Evolutionary conservation across 2,329 filamentous ascomycete species (phyloP), one percentile per base, ranked within the genome.

Genomic region (Trichoderma semiorbis): DNA sequence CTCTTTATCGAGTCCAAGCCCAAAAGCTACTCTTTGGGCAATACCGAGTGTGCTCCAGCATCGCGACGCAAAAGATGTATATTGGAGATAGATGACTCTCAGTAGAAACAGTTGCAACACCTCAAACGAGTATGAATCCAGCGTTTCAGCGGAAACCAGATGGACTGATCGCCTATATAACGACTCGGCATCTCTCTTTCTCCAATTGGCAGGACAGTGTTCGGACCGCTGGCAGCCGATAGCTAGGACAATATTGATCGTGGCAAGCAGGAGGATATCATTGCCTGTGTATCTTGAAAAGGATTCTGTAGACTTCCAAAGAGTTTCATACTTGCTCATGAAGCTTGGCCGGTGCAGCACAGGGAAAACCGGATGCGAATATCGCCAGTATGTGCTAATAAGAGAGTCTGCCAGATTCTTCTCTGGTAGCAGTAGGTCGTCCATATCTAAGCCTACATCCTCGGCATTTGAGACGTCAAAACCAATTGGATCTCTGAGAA

Each of bases 31-130:
- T 69, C 67, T 43, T n/a, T 69, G 67, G 5, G 36, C 67, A 53
- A 69, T 50, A 6, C 67, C 67, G 12, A 69, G 67, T 10, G 67
- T 69, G 12, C 57, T 69, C 67, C 67, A 69, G 30, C 67, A 69
- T 53, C 67, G 58, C 32, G 67, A 62, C 30, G 67, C 67, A 69
- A 69, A 69, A 3, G 67, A 39, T 2, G 67, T 61, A 18, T 69
- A 69, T n/a, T 69, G 67, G 4, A 69, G 39, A 21, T 69, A 69
- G 24, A 69, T 69, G 11, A 47, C 43, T 14, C 67, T 50, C 5
- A 69, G 30, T 1, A 69, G 10, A n/a, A 69, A 62, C 3, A 69
- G 57, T 11, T 69, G 67, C 7, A 34, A 12, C 7, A 61, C 55
- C 14, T 69, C 57, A 8, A 69, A 69, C 0, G 57, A 69, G 21